phyloP scores from a whole-genome alignment of 2,329 filamentous ascomycete genomes.

The Ophiostoma sp. region DNA sequence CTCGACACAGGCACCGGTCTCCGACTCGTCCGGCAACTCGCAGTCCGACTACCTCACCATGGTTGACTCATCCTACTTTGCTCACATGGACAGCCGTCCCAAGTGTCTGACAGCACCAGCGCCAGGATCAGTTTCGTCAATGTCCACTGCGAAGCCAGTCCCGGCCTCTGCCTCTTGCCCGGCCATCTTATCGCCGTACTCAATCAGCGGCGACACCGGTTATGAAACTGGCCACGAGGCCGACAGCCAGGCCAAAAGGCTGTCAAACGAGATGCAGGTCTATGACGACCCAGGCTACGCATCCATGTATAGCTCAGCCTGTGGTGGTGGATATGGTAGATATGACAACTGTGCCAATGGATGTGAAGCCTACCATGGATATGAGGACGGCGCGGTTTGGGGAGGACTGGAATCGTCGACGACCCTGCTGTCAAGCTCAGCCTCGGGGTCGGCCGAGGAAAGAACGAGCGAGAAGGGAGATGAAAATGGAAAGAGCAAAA shows the following conservation, averaged over 20 bases:
- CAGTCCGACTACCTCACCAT: not conserved
- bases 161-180: not conserved
- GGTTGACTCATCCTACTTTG: not conserved
- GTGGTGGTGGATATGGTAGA: not conserved
- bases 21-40: not conserved
- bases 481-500: not conserved
- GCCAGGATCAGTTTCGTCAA: not conserved
- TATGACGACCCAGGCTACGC: constrained; percentile 19
- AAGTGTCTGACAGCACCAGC: not conserved
- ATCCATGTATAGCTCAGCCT: constrained; percentile 9
- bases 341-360: not conserved
- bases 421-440: not conserved
- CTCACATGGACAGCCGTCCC: not conserved
- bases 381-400: not conserved
- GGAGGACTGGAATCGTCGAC: not conserved
- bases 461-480: not conserved
- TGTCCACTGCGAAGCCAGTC: not conserved
- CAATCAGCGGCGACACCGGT: constrained; percentile 21
- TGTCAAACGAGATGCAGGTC: not conserved
- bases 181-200: not conserved
- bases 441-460: not conserved
- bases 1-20: not conserved
- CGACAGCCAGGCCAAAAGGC: not conserved
- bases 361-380: not conserved
- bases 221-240: constrained; percentile 21